phyloP scores from a whole-genome alignment of 2,329 filamentous ascomycete species.

The Truncatella angustata region DNA sequence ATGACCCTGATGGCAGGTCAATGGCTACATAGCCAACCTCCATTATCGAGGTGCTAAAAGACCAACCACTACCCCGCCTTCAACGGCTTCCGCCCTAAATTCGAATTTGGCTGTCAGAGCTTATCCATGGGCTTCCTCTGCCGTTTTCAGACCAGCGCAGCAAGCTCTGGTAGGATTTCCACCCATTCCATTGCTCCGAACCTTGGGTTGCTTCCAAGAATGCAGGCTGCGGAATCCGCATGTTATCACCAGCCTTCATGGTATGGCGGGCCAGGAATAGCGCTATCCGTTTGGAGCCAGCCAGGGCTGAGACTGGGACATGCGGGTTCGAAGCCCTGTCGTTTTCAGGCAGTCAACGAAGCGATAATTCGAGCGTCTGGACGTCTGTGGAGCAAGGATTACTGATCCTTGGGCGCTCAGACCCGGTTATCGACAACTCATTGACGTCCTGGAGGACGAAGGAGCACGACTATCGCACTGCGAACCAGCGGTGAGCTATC shows the following conservation, averaged over 20 bases:
- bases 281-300: no score
- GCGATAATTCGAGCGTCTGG: not conserved
- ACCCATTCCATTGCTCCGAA: not conserved
- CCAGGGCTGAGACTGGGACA: not conserved
- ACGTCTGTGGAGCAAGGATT: not conserved
- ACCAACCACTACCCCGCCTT: not conserved
- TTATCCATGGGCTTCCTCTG: not conserved
- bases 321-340: not conserved
- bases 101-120: not conserved
- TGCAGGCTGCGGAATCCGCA: not conserved
- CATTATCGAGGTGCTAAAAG: no score
- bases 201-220: no score
- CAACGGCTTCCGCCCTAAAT: not conserved
- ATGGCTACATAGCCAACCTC: no score
- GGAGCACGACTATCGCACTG: no score
- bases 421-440: not conserved
- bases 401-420: not conserved
- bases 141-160: not conserved
- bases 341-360: not conserved
- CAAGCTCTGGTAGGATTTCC: not conserved
- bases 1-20: no score
- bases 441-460: not conserved
- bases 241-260: not conserved
- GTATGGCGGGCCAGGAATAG: not conserved
- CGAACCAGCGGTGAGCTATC: slow-evolving; percentile 8